Base-by-base conservation (phyloP, 306 rosid species). In the Ceratonia siliqua region DNA sequence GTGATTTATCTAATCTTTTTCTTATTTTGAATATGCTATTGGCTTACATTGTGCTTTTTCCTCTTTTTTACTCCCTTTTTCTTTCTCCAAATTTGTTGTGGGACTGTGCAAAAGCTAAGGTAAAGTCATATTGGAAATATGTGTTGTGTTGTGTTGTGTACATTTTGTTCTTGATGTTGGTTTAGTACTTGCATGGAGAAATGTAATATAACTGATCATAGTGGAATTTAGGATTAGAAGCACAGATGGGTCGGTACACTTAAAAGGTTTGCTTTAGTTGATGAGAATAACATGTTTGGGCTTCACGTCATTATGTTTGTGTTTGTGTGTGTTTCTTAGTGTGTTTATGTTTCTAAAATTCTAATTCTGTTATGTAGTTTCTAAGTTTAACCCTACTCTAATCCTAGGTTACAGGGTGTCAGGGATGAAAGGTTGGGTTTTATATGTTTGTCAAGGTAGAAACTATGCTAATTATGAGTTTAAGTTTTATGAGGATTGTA, bases 21-120 rank as follows among this genome's bases (percentile, higher is more conserved):
- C 5, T 14, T 10, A 20, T 38, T 10, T 53, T 5, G 62, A 48
- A 48, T n/a, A n/a, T 48, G 21, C 0, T 2, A 3, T 17, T 48
- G 22, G 6, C 2, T 46, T 41, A 41, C 2, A 12, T 41, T 12
- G 46, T 15, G 12, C 42, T 12, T 38, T 38, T 15, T n/a, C 17
- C 5, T 1, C 25, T n/a, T n/a, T n/a, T n/a, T n/a, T n/a, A n/a
- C 9, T 7, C 28, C 7, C 58, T 14, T 18, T 1, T 25, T 17
- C 17, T 15, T 39, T 49, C 10, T 38, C 18, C 46, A 58, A 35
- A 12, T 66, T 70, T 63, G 36, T 46, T 78, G 72, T 68, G 75
- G 39, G 56, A 43, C 24, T 33, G 25, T 38, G 67, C 58, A 21
- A 42, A 53, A 28, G 18, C 63, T 43, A 54, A 55, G 41, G 27